These are phyloP conservation scores for Ogataea degrootiae DNA, from an alignment of 805 yeast genomes.

Conservation along the genomic window DNA sequence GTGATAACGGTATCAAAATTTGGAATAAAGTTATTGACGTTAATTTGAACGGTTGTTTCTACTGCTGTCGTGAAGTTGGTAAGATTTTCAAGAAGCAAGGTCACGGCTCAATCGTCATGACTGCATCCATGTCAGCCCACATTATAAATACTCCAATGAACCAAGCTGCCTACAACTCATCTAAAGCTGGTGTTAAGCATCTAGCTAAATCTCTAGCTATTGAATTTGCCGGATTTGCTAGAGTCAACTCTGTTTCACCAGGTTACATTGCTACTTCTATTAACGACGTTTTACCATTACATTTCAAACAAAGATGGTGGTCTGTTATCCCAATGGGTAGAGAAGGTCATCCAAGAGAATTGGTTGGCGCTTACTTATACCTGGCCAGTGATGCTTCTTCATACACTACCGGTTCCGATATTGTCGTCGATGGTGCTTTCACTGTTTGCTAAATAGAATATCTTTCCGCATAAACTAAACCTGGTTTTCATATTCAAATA, in stretches of 20 bases:
- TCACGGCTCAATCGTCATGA: slow-evolving; percentile 45
- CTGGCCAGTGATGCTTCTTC: slow-evolving; percentile 49
- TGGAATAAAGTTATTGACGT: slow-evolving; percentile 48
- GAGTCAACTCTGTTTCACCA: slow-evolving; percentile 49
- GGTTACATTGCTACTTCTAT: slow-evolving; percentile 47
- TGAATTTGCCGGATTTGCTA: slow-evolving; percentile 47
- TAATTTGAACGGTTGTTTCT: slow-evolving; percentile 45
- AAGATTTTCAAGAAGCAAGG: slow-evolving; percentile 41
- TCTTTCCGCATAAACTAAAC: too few species aligned
- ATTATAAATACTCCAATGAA: slow-evolving; percentile 49
- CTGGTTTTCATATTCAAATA: too few species aligned
- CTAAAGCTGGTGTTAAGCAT: slow-evolving; percentile 46
- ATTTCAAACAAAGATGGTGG: slow-evolving; percentile 26
- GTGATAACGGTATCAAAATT: slow-evolving; percentile 31
- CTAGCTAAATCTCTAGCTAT: slow-evolving; percentile 43
- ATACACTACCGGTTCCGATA: slow-evolving; percentile 45
- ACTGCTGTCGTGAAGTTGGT: slow-evolving; percentile 48
- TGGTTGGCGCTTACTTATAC: slow-evolving; percentile 49
- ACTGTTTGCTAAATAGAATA: slow-evolving; percentile 26
- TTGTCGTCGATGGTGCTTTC: slow-evolving; percentile 49
- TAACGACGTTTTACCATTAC: slow-evolving; percentile 24
- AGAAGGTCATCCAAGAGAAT: slow-evolving; percentile 44
- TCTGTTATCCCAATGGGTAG: slow-evolving; percentile 39
- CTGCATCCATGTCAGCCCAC: slow-evolving; percentile 54
- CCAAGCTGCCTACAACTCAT: slow-evolving; percentile 46